Evolutionary conservation across 345 rosid species (phyloP).

Genomic region (Lepidium sativum): DNA sequence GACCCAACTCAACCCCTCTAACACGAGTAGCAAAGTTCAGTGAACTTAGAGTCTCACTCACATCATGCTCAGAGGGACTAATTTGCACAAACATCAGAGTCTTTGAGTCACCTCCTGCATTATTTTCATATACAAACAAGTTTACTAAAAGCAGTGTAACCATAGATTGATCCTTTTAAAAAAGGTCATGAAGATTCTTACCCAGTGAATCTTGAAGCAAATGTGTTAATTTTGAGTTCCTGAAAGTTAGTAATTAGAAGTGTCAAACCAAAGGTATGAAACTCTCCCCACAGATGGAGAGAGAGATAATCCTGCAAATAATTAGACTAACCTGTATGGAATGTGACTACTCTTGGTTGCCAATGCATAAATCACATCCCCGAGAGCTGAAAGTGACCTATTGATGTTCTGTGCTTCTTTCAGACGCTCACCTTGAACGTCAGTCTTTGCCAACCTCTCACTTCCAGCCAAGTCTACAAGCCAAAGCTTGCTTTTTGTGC

Average conservation of each 20-base stretch:
- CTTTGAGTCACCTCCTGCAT: constrained; percentile 87
- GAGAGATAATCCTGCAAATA: background rate
- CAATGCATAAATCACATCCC: constrained; percentile 84
- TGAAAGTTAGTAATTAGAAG: constrained; percentile 26
- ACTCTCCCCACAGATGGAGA: background rate
- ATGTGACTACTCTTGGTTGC: constrained; percentile 83
- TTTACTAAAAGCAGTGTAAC: background rate
- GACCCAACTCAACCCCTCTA: constrained; percentile 82
- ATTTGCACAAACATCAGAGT: constrained; percentile 94
- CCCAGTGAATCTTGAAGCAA: constrained; percentile 93
- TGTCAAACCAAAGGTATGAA: constrained; percentile 17
- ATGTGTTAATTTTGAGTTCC: constrained; percentile 97
- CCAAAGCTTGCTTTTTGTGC: constrained; percentile 98
- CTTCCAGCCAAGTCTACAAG: constrained; percentile 98
- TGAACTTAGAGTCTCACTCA: constrained; percentile 82
- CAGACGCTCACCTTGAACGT: constrained; percentile 83
- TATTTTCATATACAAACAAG: background rate
- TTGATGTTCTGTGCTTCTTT: constrained; percentile 96
- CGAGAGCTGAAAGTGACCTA: constrained; percentile 91
- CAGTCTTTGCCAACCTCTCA: constrained; percentile 92
- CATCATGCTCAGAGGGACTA: constrained; percentile 82
- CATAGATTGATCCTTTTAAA: background rate
- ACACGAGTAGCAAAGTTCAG: constrained; percentile 88
- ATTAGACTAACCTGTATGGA: constrained; percentile 60
- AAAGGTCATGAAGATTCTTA: constrained; percentile 22